A percentile compares a stretch with the other conserved stretches of the same genome.
Conservation (phyloP, 306 rosid genomes). For the Spatholobus suberectus region DNA sequence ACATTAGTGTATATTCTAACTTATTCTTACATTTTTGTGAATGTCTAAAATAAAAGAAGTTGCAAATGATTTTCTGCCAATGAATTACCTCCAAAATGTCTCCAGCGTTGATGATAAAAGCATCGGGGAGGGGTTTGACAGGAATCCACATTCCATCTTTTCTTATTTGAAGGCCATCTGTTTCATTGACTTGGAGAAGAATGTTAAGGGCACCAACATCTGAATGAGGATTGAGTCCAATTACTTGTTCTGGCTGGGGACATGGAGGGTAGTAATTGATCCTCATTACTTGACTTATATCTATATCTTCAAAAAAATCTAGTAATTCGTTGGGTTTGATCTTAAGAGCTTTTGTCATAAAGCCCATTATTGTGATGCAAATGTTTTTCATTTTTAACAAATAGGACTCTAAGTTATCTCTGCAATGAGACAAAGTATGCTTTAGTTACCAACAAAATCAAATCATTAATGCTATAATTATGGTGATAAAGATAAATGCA, state of each 20-base stretch:
- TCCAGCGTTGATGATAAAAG: slow-evolving; percentile 50
- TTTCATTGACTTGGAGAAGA: slow-evolving; percentile 48
- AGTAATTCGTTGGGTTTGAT: slow-evolving; percentile 33
- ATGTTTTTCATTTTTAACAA: slow-evolving; percentile 11
- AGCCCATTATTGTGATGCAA: slow-evolving; percentile 21
- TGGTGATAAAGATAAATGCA: background rate
- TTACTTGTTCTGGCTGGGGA: slow-evolving; percentile 50
- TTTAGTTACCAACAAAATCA: background rate
- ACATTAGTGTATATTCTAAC: too few relatives aligned
- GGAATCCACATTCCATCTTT: slow-evolving; percentile 52
- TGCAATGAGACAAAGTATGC: background rate
- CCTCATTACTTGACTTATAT: slow-evolving; percentile 41
- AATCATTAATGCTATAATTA: too few relatives aligned
- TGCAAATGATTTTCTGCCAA: too few relatives aligned
- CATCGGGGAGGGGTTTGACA: slow-evolving; percentile 40
- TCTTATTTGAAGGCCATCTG: slow-evolving; percentile 51
- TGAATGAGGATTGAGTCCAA: slow-evolving; percentile 49
- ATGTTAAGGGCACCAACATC: slow-evolving; percentile 47
- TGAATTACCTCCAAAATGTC: slow-evolving; percentile 34
- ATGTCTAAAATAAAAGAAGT: too few relatives aligned
- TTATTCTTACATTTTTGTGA: too few relatives aligned
- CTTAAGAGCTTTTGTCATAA: slow-evolving; percentile 35
- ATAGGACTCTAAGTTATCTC: slow-evolving; percentile 35
- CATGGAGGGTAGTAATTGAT: slow-evolving; percentile 55
- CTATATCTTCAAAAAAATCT: slow-evolving; percentile 23